Base-by-base conservation (phyloP, 257 asterid genomes). In the Phtheirospermum japonicum region DNA sequence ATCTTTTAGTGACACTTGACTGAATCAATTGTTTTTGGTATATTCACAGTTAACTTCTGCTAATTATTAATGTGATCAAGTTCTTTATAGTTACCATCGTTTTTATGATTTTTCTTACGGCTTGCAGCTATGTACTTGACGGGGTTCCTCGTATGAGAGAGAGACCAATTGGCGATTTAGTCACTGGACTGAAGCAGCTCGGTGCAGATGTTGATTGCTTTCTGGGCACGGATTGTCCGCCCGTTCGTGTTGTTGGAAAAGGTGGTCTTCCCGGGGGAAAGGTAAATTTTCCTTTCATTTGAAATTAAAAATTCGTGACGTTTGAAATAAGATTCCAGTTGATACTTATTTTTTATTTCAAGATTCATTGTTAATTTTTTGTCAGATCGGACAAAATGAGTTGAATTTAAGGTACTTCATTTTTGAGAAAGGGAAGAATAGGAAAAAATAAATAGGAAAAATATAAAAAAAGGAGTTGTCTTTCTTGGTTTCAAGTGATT, bases 121-220 rank as follows among this genome's bases (percentile, higher is more conserved):
- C 49, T 70, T 75, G 69, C 86, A 93, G 99, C 53, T 93, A 87
- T 65, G 95, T 93, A 48, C 96, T 93, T 65, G 99, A 93, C 60
- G 99, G 99, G 45, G 95, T 93, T 80, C 97, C 97, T 39, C 89
- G 99, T 65, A 93, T 93, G 99, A 85, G 99, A 75, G 99, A 93
- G 89, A 85, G 99, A 63, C 99, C 99, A 28, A 93, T 93, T 66
- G 95, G 97, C 18, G 97, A 93, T 79, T 77, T 93, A 76, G 99
- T 93, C 46, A 60, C 80, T 56, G 99, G 99, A 54, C 95, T 93
- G 68, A 78, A 87, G 85, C 99, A 93, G 89, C 96, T 93, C 59
- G 99, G 99, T 32, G 97, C 94, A 13, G 92, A 89, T 14, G 79
- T 84, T 59, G 96, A 85, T 73, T 88, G 98, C 70, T 83, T 51